These are phyloP conservation scores for Wickerhamomyces silvicola DNA, from an alignment of 805 yeast genomes.

Conservation along the genomic window DNA sequence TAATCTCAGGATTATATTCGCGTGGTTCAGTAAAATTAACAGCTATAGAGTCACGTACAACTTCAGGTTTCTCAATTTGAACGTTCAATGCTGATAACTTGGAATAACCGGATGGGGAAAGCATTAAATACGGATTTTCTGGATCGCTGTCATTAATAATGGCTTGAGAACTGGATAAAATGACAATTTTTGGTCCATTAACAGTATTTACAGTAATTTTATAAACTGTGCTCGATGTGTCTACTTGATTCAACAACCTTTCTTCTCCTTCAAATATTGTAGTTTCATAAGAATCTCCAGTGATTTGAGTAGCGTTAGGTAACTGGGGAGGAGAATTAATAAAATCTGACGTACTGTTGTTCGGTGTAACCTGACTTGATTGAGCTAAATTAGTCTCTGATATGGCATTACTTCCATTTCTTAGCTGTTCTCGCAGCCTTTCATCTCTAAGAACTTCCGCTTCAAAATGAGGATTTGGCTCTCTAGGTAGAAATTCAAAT, in stretches of 20 bases:
- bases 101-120: constrained; percentile 22
- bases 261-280: constrained; percentile 20
- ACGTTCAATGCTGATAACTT: constrained; percentile 14
- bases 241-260: constrained; percentile 15
- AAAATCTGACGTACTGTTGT: no score
- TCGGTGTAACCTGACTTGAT: no score
- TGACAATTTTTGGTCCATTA: constrained; percentile 10
- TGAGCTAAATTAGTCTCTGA: constrained; percentile 3
- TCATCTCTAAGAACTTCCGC: constrained; percentile 20
- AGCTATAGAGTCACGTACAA: no score
- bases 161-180: constrained; percentile 19
- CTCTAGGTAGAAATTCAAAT: constrained; percentile 26
- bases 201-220: constrained; percentile 10
- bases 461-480: constrained; percentile 22
- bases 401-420: constrained; percentile 1
- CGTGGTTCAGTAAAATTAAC: no score
- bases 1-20: no score
- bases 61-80: constrained; percentile 13
- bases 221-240: constrained; percentile 6
- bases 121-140: constrained; percentile 19
- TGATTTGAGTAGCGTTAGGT: constrained; percentile 14
- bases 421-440: constrained; percentile 17
- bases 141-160: constrained; percentile 21
- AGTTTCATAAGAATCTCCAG: constrained; percentile 17
- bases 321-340: constrained; percentile 1